These are phyloP conservation scores for Sphaerostilbella broomeana DNA, from an alignment of 2,329 filamentous ascomycete species.

Conservation along the genomic window DNA sequence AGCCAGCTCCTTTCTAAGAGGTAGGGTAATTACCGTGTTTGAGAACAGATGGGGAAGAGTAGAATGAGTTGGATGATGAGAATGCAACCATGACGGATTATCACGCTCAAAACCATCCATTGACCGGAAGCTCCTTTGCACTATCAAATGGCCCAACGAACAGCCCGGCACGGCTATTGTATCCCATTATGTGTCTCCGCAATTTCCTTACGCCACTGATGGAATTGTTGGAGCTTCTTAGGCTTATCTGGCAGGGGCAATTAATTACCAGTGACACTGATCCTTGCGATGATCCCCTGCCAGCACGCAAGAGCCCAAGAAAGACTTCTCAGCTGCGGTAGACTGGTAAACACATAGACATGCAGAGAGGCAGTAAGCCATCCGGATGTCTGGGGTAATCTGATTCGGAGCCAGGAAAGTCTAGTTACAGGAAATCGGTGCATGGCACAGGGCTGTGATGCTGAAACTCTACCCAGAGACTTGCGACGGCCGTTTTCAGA, in stretches of 20 bases:
- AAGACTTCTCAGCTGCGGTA: no score
- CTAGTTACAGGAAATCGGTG: no score
- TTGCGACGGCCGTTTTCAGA: no score
- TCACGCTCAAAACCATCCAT: no score
- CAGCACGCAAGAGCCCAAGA: conserved; percentile 4
- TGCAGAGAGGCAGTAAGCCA: no score
- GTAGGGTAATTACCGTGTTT: not conserved
- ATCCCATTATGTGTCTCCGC: conserved; percentile 9
- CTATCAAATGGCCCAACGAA: conserved; percentile 3
- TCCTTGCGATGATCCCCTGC: conserved; percentile 12
- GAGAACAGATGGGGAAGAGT: not conserved
- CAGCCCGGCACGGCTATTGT: conserved; percentile 6
- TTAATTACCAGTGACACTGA: conserved; percentile 12
- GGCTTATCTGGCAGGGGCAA: conserved; percentile 8
- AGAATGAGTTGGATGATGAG: not conserved
- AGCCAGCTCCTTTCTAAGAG: not conserved
- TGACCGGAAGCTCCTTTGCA: no score
- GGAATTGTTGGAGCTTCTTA: conserved; percentile 10
- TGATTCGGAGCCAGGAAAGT: no score
- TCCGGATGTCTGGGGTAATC: no score
- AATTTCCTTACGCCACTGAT: conserved; percentile 13
- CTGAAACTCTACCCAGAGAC: no score
- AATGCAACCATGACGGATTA: no score
- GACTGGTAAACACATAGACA: no score
- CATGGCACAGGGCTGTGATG: no score